Evolutionary conservation across 108 stramenopile genomes (phyloP).

Genomic region (Nitzschia palea): DNA sequence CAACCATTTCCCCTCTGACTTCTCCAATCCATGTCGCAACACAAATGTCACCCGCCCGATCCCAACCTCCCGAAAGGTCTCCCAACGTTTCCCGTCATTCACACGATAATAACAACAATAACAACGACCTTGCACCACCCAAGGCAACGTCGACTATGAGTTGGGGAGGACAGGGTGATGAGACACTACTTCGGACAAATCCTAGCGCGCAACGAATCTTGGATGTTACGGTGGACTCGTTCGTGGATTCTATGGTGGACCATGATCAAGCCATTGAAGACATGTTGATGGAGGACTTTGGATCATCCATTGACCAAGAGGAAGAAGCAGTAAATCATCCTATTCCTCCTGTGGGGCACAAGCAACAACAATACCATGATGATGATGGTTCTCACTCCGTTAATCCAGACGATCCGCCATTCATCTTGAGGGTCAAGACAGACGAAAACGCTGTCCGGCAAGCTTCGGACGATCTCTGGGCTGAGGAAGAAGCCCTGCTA

Average conservation of each 20-base stretch:
- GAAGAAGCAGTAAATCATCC: neutral
- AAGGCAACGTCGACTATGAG: no score
- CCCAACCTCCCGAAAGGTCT: no score
- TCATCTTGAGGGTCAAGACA: neutral
- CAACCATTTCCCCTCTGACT: no score
- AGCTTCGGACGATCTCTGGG: neutral
- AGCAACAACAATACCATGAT: neutral
- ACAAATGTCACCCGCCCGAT: no score
- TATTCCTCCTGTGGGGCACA: neutral
- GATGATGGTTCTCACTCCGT: neutral
- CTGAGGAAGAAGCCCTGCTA: neutral
- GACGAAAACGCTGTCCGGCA: neutral
- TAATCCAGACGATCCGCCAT: neutral
- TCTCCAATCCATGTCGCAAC: no score
- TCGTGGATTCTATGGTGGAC: neutral
- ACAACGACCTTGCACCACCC: no score
- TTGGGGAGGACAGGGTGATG: no score
- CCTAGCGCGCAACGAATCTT: no score
- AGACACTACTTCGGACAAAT: no score
- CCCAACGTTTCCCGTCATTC: no score
- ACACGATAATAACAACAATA: no score
- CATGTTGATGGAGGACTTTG: neutral
- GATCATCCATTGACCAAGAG: neutral
- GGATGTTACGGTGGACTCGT: neutral
- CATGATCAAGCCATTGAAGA: neutral